Evolutionary conservation across 2,329 filamentous ascomycete genomes (phyloP).

Genomic region (Hypoxylon rubiginosum): DNA sequence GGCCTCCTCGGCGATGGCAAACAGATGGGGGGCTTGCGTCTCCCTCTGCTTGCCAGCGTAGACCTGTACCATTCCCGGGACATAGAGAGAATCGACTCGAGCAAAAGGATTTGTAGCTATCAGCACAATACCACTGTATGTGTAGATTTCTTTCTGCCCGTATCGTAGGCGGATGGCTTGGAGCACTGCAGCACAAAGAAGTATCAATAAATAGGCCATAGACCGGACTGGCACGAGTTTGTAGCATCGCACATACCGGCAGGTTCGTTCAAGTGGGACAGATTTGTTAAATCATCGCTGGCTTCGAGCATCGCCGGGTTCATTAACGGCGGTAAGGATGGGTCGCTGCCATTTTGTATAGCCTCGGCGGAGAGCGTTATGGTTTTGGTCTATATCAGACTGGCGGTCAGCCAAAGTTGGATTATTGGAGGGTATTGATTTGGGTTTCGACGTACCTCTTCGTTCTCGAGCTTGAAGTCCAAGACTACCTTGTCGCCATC

Average conservation of each 20-base stretch:
- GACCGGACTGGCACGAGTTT: conserved; percentile 9
- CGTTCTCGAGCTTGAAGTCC: conserved; percentile 90
- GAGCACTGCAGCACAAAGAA: conserved; percentile 73
- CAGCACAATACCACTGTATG: conserved; percentile 97
- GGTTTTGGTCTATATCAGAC: conserved; percentile 74
- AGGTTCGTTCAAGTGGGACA: conserved; percentile 98
- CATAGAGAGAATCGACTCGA: conserved; percentile 96
- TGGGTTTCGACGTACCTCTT: conserved; percentile 74
- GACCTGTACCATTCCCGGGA: conserved; percentile 99
- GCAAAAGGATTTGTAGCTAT: conserved; percentile 99
- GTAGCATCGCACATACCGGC: conserved; percentile 72
- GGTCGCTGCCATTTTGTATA: conserved; percentile 81
- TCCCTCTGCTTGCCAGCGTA: conserved; percentile 97
- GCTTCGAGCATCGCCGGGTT: conserved; percentile 98
- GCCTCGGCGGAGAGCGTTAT: conserved; percentile 82
- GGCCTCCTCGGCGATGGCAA: conserved; percentile 98
- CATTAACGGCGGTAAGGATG: conserved; percentile 91
- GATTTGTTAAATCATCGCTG: conserved; percentile 95
- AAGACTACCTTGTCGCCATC: conserved; percentile 89
- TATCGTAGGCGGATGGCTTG: conserved; percentile 98
- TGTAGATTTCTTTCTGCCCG: conserved; percentile 99
- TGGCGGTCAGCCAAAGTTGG: conserved; percentile 35
- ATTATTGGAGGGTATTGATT: not conserved
- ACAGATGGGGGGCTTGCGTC: conserved; percentile 96
- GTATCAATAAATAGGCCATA: conserved; percentile 41